A percentile compares a stretch with the other conserved stretches of the same genome.
Evolutionary conservation across 1,139 yeast species (phyloP).

Genomic region (Saccharomyces hybrid): DNA sequence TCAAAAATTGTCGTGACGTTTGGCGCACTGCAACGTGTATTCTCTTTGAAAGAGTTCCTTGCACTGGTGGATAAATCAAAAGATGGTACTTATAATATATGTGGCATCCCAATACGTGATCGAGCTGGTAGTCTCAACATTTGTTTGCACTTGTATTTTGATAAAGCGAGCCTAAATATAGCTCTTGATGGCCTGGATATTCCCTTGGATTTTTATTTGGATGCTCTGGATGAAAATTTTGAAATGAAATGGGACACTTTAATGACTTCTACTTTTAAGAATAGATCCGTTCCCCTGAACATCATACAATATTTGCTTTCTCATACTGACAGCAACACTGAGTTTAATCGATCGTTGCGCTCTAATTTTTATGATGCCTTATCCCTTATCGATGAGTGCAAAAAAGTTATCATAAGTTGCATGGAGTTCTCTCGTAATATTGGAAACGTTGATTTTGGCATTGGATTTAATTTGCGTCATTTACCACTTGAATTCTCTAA

Average conservation of each 20-base stretch:
- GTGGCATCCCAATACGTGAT: slow-evolving; percentile 12
- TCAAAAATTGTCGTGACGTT: slow-evolving; percentile 42
- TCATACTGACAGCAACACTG: neutral
- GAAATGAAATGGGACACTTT: neutral
- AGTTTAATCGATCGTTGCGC: neutral
- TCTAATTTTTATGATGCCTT: neutral
- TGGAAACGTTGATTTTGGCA: slow-evolving; percentile 9
- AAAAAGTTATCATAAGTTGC: neutral
- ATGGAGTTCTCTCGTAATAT: neutral
- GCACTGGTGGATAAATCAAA: slow-evolving; percentile 13
- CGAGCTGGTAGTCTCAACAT: slow-evolving; percentile 23
- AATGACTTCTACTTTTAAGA: neutral
- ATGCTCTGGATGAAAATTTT: neutral
- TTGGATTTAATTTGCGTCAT: slow-evolving; percentile 8
- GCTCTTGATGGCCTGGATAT: neutral
- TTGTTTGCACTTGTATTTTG: slow-evolving; percentile 41
- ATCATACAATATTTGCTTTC: neutral
- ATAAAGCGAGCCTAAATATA: slow-evolving; percentile 30
- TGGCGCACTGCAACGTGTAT: slow-evolving; percentile 32
- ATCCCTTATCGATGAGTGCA: neutral
- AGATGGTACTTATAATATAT: neutral
- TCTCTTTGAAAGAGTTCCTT: slow-evolving; percentile 43
- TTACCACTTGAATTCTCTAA: slow-evolving; percentile 9
- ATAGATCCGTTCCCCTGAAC: neutral
- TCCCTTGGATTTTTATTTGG: neutral